Conservation (phyloP, 352 stramenopile genomes). For the Phytophthora tubulina region DNA sequence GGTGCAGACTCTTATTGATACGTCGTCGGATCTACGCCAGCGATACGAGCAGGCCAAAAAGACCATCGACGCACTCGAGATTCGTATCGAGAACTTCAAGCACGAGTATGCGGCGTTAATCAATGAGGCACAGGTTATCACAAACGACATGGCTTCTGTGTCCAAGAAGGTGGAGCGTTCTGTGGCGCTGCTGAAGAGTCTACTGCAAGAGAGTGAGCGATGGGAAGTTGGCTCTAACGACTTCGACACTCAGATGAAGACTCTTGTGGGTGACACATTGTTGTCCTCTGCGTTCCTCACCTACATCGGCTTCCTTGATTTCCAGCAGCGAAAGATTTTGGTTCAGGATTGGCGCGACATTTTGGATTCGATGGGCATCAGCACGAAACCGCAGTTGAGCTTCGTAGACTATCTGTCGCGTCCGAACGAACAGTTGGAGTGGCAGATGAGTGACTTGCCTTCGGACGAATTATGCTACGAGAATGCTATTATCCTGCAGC, state of each 20-base stretch:
- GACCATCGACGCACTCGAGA: slow-evolving; percentile 96
- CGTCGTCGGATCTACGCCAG: slow-evolving; percentile 92
- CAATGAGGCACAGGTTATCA: slow-evolving; percentile 98
- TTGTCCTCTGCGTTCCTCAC: slow-evolving; percentile 97
- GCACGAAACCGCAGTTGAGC: slow-evolving; percentile 79
- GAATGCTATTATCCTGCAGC: slow-evolving; percentile 99
- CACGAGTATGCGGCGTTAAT: slow-evolving; percentile 99
- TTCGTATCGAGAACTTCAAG: slow-evolving; percentile 98
- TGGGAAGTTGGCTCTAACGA: slow-evolving; percentile 97
- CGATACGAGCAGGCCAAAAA: slow-evolving; percentile 93
- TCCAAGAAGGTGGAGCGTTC: slow-evolving; percentile 98
- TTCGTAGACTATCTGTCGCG: slow-evolving; percentile 98
- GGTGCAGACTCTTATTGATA: slow-evolving; percentile 97
- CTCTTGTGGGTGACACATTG: slow-evolving; percentile 97
- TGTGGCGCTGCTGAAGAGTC: slow-evolving; percentile 97
- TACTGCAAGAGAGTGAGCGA: slow-evolving; percentile 98
- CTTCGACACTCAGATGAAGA: slow-evolving; percentile 97
- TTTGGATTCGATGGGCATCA: slow-evolving; percentile 94
- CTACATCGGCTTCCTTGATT: slow-evolving; percentile 99
- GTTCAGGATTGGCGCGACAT: slow-evolving; percentile 96
- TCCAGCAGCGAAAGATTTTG: slow-evolving; percentile 96
- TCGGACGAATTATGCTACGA: slow-evolving; percentile 98
- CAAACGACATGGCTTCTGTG: slow-evolving; percentile 97
- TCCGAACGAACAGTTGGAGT: slow-evolving; percentile 94
- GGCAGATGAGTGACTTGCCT: slow-evolving; percentile 96